Conservation (phyloP, 1,139 yeast genomes). For the Pichia kudriavzevii region DNA sequence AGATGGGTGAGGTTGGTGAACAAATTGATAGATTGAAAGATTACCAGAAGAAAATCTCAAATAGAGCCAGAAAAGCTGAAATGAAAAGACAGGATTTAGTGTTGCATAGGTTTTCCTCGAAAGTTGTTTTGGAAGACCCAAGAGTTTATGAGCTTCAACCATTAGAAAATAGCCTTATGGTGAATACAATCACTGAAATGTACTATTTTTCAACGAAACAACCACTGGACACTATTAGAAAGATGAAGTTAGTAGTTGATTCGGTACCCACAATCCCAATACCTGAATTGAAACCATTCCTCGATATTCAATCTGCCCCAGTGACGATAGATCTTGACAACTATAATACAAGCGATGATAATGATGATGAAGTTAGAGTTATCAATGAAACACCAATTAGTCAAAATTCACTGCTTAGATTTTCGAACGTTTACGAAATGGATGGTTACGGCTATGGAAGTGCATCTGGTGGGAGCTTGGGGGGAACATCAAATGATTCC, state of each 20-base stretch:
- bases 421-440: slow-evolving; percentile 9
- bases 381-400: too few relatives aligned
- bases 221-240: too few relatives aligned
- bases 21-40: slow-evolving; percentile 4
- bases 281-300: slow-evolving; percentile 1
- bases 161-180: slow-evolving; percentile 8
- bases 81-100: slow-evolving; percentile 3
- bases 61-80: slow-evolving; percentile 6
- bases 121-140: background rate
- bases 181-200: slow-evolving; percentile 11
- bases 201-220: slow-evolving; percentile 9
- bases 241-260: too few relatives aligned
- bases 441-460: too few relatives aligned
- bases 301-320: background rate
- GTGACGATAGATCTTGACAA: too few relatives aligned
- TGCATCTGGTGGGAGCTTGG: too few relatives aligned
- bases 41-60: slow-evolving; percentile 5
- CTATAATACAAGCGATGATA: too few relatives aligned
- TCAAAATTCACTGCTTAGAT: too few relatives aligned
- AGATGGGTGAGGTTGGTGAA: slow-evolving; percentile 11
- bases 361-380: too few relatives aligned
- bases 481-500: slow-evolving; percentile 29
- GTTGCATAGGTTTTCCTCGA: background rate
- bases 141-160: too few relatives aligned
- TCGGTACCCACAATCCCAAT: background rate